These are phyloP conservation scores for Boletus tomentosulus DNA, from an alignment of 768 basidiomycete species.

Conservation along the genomic window DNA sequence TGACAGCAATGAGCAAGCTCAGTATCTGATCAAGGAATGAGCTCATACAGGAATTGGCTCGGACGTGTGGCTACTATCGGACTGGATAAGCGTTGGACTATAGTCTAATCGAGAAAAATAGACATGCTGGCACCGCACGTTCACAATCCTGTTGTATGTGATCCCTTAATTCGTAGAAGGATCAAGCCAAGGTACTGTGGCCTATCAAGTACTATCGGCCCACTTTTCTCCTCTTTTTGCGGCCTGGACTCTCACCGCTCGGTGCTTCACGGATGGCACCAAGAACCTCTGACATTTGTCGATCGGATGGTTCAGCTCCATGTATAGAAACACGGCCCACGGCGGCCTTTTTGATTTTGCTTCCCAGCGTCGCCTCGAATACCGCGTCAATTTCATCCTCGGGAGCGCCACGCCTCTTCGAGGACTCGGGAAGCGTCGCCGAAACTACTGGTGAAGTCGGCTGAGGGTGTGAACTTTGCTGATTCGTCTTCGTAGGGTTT, in stretches of 20 bases:
- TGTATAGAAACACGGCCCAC: slow-evolving; percentile 25
- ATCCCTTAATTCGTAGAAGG: too few relatives aligned
- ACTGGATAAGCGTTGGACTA: too few relatives aligned
- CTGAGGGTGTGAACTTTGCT: slow-evolving; percentile 14
- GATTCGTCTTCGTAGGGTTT: slow-evolving; percentile 9
- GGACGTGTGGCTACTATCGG: not conserved
- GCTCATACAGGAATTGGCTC: slow-evolving; percentile 1
- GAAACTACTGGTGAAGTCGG: not conserved
- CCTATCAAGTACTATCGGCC: not conserved
- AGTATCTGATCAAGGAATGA: slow-evolving; percentile 3
- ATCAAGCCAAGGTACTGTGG: too few relatives aligned
- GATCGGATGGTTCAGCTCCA: slow-evolving; percentile 26
- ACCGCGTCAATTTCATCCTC: slow-evolving; percentile 75
- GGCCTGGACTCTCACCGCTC: slow-evolving; percentile 37
- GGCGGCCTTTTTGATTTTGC: slow-evolving; percentile 54
- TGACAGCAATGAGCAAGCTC: slow-evolving; percentile 6
- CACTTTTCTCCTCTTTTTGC: slow-evolving; percentile 31
- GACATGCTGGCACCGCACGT: too few relatives aligned
- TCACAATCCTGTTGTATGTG: too few relatives aligned
- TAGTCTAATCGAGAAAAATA: too few relatives aligned
- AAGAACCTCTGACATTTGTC: slow-evolving; percentile 45
- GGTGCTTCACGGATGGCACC: slow-evolving; percentile 60
- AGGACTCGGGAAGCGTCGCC: slow-evolving; percentile 28
- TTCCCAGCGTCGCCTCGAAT: slow-evolving; percentile 57
- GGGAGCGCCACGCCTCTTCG: slow-evolving; percentile 42